phyloP scores from a whole-genome alignment of 208 protist genomes.

The Novymonas esmeraldas region DNA sequence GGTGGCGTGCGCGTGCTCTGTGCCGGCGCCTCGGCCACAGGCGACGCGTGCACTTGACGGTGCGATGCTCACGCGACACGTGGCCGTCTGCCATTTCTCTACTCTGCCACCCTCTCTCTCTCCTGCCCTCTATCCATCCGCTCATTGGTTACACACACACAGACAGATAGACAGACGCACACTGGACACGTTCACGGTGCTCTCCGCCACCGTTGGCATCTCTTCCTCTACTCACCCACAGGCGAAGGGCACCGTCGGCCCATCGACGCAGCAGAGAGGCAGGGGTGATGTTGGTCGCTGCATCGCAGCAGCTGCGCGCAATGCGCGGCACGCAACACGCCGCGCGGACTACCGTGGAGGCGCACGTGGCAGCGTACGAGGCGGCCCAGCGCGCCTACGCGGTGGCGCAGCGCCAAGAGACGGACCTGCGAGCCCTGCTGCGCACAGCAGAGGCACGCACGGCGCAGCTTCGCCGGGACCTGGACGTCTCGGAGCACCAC shows the following conservation, averaged over 20 bases:
- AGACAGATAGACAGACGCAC: too few species aligned
- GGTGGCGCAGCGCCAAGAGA: conserved; percentile 26
- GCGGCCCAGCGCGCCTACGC: conserved; percentile 8
- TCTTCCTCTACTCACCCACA: not conserved
- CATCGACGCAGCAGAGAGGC: not conserved
- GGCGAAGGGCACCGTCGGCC: too few species aligned
- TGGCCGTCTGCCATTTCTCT: not conserved
- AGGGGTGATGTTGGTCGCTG: conserved; percentile 36
- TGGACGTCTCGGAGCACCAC: conserved; percentile 2
- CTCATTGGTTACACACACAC: not conserved
- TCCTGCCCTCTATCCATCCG: not conserved
- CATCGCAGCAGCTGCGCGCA: conserved; percentile 36
- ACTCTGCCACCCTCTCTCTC: not conserved
- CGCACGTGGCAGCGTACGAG: conserved; percentile 18
- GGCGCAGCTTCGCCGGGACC: not conserved
- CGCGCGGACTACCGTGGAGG: conserved; percentile 9
- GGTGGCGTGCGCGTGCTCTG: too few species aligned
- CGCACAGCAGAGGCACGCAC: conserved; percentile 18
- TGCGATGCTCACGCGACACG: too few species aligned
- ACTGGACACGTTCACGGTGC: too few species aligned
- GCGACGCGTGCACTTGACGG: too few species aligned
- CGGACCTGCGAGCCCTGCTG: conserved; percentile 37
- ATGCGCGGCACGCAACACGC: conserved; percentile 29
- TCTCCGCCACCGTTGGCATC: too few species aligned
- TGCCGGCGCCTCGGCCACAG: too few species aligned